phyloP scores from a whole-genome alignment of 805 yeast genomes.

The Metschnikowia drakensbergensis region DNA sequence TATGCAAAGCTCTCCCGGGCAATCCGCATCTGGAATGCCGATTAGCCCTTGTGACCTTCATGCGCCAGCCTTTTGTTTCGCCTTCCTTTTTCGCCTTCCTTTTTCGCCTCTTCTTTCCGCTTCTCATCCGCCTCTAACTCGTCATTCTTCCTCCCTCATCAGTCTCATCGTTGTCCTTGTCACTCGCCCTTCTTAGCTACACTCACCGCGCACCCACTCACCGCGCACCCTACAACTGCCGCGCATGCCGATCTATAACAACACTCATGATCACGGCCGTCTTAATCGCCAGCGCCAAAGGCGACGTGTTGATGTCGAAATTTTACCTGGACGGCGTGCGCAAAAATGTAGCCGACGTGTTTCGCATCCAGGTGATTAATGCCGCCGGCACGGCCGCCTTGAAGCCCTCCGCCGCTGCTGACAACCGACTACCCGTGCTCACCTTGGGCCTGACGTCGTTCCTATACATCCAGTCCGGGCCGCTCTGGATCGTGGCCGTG shows the following conservation, averaged over 20 bases:
- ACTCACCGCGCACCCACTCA: background rate
- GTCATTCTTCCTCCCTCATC: too few species aligned
- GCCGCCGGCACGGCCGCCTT: constrained; percentile 31
- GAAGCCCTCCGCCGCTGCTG: constrained; percentile 17
- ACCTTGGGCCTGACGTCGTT: constrained; percentile 93
- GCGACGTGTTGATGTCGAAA: constrained; percentile 78
- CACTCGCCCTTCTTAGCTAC: too few species aligned
- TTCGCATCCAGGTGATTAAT: constrained; percentile 86
- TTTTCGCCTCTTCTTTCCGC: too few species aligned
- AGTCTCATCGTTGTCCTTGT: too few species aligned
- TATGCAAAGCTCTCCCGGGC: too few species aligned
- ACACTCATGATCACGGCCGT: constrained; percentile 71
- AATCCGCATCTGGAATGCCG: too few species aligned
- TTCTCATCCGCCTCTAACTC: too few species aligned
- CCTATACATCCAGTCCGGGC: constrained; percentile 60
- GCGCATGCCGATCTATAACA: background rate
- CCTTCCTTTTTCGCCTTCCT: too few species aligned
- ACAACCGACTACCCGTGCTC: constrained; percentile 43
- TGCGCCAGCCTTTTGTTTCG: too few species aligned
- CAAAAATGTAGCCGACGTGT: constrained; percentile 78
- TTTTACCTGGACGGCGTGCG: constrained; percentile 71
- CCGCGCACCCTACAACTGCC: background rate
- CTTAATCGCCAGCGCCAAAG: constrained; percentile 72
- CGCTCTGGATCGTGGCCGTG: constrained; percentile 83
- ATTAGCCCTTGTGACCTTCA: too few species aligned